A percentile compares a stretch with the other conserved stretches of the same genome.
phyloP scores from a whole-genome alignment of 176 grass and related monocot genomes.

The Carex scoparia region DNA sequence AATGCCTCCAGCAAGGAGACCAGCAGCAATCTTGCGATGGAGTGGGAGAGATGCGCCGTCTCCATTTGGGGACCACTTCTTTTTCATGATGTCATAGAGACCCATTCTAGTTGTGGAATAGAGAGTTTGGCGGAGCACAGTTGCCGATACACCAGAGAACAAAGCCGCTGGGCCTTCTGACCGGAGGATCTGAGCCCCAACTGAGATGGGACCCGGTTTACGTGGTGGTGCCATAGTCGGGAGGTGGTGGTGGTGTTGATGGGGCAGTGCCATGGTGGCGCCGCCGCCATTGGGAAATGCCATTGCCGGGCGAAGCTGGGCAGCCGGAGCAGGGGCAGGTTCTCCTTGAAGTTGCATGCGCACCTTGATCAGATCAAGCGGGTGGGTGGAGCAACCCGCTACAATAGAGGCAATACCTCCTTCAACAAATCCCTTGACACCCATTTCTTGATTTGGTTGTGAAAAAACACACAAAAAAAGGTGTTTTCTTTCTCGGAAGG shows the following conservation, averaged over 20 bases:
- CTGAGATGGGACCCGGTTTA: conserved; percentile 66
- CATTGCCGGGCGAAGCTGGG: conserved; percentile 51
- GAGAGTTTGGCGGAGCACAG: conserved; percentile 80
- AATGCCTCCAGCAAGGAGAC: conserved; percentile 66
- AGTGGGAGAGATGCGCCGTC: conserved; percentile 57
- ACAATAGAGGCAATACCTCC: conserved; percentile 88
- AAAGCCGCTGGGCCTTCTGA: conserved; percentile 61
- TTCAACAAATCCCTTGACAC: conserved; percentile 81
- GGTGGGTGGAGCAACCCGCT: conserved; percentile 88
- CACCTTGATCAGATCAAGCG: conserved; percentile 90
- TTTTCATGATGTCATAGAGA: conserved; percentile 89
- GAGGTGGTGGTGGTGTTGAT: conserved; percentile 23
- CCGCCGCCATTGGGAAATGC: conserved; percentile 30
- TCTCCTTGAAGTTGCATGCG: conserved; percentile 92
- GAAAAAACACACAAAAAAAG: not conserved
- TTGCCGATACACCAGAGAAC: conserved; percentile 77
- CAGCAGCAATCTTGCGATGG: conserved; percentile 57
- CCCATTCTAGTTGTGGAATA: conserved; percentile 97
- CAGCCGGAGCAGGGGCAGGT: not conserved
- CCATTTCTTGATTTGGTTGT: conserved; percentile 36
- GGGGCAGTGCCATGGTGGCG: conserved; percentile 34
- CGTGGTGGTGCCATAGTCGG: conserved; percentile 3
- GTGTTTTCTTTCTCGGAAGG: not conserved
- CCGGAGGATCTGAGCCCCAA: conserved; percentile 80
- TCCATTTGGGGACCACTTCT: conserved; percentile 44